A percentile compares a stretch with the other conserved stretches of the same genome.
Evolutionary conservation across 78 protist genomes (phyloP).

Genomic region (Tieghemostelium lacteum): DNA sequence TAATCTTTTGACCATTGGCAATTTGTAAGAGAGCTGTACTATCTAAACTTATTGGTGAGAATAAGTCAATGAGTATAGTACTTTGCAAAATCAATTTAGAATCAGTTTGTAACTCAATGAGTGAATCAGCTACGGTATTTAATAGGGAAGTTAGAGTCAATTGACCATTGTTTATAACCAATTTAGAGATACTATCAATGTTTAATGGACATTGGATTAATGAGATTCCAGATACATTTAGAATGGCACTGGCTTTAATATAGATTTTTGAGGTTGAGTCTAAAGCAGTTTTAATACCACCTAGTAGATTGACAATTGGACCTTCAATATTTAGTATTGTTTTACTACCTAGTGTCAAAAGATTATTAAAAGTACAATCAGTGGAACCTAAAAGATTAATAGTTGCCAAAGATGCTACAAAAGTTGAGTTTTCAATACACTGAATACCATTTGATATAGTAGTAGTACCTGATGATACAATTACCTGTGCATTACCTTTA

Average conservation of each 20-base stretch:
- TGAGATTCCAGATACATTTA: neutral
- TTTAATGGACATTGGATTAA: neutral
- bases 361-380: no score
- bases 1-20: no score
- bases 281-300: neutral
- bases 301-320: neutral
- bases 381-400: neutral
- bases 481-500: neutral
- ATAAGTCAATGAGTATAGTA: no score
- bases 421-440: neutral
- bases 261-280: neutral
- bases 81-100: no score
- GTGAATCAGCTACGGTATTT: no score
- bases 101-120: no score
- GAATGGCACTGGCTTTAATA: neutral
- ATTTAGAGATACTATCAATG: neutral
- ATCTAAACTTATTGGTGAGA: no score
- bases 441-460: neutral
- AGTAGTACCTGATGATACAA: neutral
- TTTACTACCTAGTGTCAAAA: neutral
- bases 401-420: neutral
- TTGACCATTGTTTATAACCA: neutral
- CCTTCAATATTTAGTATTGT: neutral
- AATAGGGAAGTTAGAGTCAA: no score
- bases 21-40: no score